Base-by-base conservation (phyloP, 225 moss, liverwort and hornwort genomes). In the Sphagnum tenellum region DNA sequence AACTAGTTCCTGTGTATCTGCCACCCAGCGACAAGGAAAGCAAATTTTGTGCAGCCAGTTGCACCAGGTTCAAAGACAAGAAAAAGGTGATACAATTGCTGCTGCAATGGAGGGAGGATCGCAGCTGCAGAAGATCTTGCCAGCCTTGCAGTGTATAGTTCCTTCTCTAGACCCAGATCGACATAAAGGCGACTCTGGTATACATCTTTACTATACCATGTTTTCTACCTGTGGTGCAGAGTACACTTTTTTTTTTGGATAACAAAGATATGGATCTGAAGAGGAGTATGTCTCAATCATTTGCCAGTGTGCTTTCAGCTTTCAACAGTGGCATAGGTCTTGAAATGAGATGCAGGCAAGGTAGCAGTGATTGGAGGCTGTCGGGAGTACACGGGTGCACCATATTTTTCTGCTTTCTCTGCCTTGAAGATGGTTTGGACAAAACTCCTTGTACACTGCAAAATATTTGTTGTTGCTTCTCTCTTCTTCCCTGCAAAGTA, bases 321-420 rank as follows among this genome's bases (percentile, higher is more conserved):
- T 64, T 10, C 12, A 47, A 3, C 9, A 47, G 29, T 11, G 50
- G 8, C 12, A 5, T 6, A 49, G 51, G 3, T 69, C 56, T 58
- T 44, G 44, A 60, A 14, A 45, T 69, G 63, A 59, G 11, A 47
- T 68, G 59, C 75, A 99, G 98, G 98, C 46, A 99, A 81, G 77
- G 63, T 99, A 65, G 98, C 85, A 64, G 78, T 99, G 2, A 77
- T 99, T 53, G 98, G 98, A 77, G 98, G 98, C 57, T 99, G 93
- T 75, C 82, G 98, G 72, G 98, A 99, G 75, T 99, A 99, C 51
- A 99, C 98, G 11, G 98, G 98, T 73, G 98, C 98, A 49, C 98
- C 98, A 45, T 99, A 85, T 60, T 99, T 94, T 62, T 85, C 98
- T 71, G 75, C 90, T 62, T 81, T 99, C 59, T 90, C 98, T 4